Evolutionary conservation across 208 protist genomes (phyloP).

Genomic region (Acanthamoeba triangularis): DNA sequence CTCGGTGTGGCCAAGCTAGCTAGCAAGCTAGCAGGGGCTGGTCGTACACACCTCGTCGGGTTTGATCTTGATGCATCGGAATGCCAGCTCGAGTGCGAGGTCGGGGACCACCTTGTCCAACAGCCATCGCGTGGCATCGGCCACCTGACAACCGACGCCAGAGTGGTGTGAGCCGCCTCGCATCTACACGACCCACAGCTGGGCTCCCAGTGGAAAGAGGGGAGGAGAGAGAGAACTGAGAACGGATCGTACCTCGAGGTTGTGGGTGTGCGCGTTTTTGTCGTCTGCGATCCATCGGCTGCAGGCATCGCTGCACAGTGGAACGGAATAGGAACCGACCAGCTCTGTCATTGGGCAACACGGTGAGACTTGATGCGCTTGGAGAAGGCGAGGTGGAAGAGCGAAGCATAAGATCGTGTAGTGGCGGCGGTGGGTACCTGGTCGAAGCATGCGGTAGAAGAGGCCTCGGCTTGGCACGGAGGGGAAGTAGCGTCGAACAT

Average conservation of each 20-base stretch:
- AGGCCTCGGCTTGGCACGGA: not conserved
- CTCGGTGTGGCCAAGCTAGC: no score
- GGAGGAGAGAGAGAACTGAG: not conserved
- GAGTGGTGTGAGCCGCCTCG: no score
- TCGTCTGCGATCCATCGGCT: slow-evolving; percentile 20
- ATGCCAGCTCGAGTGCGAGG: not conserved
- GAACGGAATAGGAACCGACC: slow-evolving; percentile 27
- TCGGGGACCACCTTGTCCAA: slow-evolving; percentile 41
- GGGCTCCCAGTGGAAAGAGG: no score
- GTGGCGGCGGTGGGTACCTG: not conserved
- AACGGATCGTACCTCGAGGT: not conserved
- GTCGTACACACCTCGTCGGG: not conserved
- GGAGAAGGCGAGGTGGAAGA: no score
- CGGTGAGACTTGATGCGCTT: no score
- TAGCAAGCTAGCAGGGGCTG: no score
- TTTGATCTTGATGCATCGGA: slow-evolving; percentile 14
- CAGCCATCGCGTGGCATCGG: slow-evolving; percentile 24
- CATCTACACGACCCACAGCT: no score
- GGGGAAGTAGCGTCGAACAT: slow-evolving; percentile 45
- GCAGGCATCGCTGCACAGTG: slow-evolving; percentile 34
- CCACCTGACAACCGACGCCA: not conserved
- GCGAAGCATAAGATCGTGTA: no score
- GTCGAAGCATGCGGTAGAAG: slow-evolving; percentile 50
- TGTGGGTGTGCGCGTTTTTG: not conserved
- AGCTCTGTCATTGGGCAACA: not conserved